Conservation (phyloP, 2,329 filamentous ascomycete genomes). For the Aspergillus neoniger region DNA sequence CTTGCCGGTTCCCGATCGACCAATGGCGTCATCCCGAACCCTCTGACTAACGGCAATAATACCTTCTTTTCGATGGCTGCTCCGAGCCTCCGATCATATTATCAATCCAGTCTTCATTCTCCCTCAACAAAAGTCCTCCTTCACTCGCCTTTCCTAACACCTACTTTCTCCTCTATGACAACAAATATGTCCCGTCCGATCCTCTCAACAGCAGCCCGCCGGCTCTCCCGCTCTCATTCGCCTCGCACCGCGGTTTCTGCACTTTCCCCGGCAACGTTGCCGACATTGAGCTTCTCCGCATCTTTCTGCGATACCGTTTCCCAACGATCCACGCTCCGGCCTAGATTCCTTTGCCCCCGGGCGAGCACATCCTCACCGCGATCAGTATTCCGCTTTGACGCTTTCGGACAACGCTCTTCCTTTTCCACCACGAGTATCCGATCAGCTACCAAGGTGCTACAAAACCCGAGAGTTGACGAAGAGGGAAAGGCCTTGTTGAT, state of each 20-base stretch:
- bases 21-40: slow-evolving; percentile 32
- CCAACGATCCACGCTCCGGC: slow-evolving; percentile 17
- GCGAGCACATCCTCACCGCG: neutral
- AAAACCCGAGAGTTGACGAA: slow-evolving; percentile 77
- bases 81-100: slow-evolving; percentile 22
- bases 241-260: slow-evolving; percentile 16
- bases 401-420: slow-evolving; percentile 24
- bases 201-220: slow-evolving; percentile 28
- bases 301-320: slow-evolving; percentile 27
- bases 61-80: slow-evolving; percentile 16
- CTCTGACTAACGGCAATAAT: slow-evolving; percentile 30
- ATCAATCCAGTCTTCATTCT: slow-evolving; percentile 18
- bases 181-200: slow-evolving; percentile 34
- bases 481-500: slow-evolving; percentile 82
- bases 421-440: slow-evolving; percentile 40
- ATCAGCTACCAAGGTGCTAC: slow-evolving; percentile 46
- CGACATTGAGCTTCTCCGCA: slow-evolving; percentile 32
- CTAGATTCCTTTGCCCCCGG: neutral
- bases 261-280: slow-evolving; percentile 25
- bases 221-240: slow-evolving; percentile 24
- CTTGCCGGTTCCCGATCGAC: slow-evolving; percentile 25
- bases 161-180: neutral
- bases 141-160: neutral
- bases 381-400: neutral
- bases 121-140: slow-evolving; percentile 1